Conservation (phyloP, 306 rosid genomes). For the Malus orientalis region DNA sequence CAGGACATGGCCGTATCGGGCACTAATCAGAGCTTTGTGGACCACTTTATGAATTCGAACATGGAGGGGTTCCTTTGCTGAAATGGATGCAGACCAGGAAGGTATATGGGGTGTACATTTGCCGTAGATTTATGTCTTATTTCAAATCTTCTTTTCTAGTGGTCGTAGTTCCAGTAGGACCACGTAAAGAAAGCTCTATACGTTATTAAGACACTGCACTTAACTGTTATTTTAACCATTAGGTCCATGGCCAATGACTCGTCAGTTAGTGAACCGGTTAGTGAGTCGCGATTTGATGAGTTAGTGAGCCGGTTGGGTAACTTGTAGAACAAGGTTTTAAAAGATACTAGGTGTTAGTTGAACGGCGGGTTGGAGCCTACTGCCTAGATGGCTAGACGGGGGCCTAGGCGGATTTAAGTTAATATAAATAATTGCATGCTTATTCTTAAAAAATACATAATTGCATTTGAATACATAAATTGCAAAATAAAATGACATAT, state of each 20-base stretch:
- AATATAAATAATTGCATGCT: too few species aligned
- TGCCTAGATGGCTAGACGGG: fast-evolving
- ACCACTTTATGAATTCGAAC: constrained; percentile 28
- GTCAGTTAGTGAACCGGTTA: background rate
- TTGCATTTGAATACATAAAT: too few species aligned
- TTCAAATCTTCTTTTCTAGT: constrained; percentile 14
- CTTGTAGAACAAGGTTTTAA: too few species aligned
- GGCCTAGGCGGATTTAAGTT: too few species aligned
- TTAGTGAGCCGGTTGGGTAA: background rate
- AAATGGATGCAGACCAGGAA: constrained; percentile 10
- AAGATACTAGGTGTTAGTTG: too few species aligned
- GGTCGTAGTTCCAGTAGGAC: constrained; percentile 38
- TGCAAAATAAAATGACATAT: too few species aligned
- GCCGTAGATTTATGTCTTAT: constrained; percentile 29
- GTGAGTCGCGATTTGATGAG: background rate
- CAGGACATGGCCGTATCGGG: constrained; percentile 28
- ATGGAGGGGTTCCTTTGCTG: constrained; percentile 26
- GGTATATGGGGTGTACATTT: constrained; percentile 29
- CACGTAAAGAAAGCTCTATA: constrained; percentile 28
- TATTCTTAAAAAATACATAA: too few species aligned
- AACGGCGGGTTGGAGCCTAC: too few species aligned
- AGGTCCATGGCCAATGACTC: background rate
- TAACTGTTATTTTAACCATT: background rate
- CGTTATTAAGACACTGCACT: background rate
- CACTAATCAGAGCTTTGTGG: constrained; percentile 10